Evolutionary conservation across 352 stramenopile species (phyloP).

Genomic region (Phytopythium boreale): DNA sequence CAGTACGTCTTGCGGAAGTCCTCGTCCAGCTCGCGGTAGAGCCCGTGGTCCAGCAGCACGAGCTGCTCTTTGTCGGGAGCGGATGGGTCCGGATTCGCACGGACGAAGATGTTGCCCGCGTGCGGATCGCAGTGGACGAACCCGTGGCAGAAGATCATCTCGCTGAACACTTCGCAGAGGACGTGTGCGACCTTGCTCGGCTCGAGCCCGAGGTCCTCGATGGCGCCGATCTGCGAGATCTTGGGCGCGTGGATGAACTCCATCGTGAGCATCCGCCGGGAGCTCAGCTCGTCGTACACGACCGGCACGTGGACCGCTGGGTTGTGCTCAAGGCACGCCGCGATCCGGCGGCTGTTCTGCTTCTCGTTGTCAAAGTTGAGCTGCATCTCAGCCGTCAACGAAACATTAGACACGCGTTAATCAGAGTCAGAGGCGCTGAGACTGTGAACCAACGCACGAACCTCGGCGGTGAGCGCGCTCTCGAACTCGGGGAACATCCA

Average conservation of each 20-base stretch:
- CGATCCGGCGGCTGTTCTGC: slow-evolving; percentile 69
- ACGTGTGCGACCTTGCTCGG: slow-evolving; percentile 78
- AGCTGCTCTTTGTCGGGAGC: slow-evolving; percentile 80
- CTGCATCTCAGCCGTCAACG: slow-evolving; percentile 16
- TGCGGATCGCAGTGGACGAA: slow-evolving; percentile 98
- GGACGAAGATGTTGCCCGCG: slow-evolving; percentile 92
- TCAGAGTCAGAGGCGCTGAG: background rate
- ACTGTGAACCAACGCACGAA: slow-evolving; percentile 12
- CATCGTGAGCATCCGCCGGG: slow-evolving; percentile 94
- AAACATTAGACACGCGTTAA: background rate
- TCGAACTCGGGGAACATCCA: slow-evolving; percentile 98
- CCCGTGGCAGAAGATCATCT: slow-evolving; percentile 93
- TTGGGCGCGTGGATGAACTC: slow-evolving; percentile 95
- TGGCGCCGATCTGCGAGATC: slow-evolving; percentile 87
- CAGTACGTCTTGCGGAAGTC: slow-evolving; percentile 95
- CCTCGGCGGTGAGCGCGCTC: slow-evolving; percentile 60
- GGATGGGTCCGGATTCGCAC: slow-evolving; percentile 44
- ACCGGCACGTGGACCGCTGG: slow-evolving; percentile 74
- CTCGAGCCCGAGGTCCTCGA: slow-evolving; percentile 78
- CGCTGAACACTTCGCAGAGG: slow-evolving; percentile 92
- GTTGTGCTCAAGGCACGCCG: slow-evolving; percentile 52
- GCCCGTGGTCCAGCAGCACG: slow-evolving; percentile 96
- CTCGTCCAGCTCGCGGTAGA: slow-evolving; percentile 94
- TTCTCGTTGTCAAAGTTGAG: slow-evolving; percentile 88
- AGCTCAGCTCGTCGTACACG: slow-evolving; percentile 85